These are phyloP conservation scores for Brasenia schreberi DNA, from an alignment of 164 flowering plant species.

Conservation along the genomic window DNA sequence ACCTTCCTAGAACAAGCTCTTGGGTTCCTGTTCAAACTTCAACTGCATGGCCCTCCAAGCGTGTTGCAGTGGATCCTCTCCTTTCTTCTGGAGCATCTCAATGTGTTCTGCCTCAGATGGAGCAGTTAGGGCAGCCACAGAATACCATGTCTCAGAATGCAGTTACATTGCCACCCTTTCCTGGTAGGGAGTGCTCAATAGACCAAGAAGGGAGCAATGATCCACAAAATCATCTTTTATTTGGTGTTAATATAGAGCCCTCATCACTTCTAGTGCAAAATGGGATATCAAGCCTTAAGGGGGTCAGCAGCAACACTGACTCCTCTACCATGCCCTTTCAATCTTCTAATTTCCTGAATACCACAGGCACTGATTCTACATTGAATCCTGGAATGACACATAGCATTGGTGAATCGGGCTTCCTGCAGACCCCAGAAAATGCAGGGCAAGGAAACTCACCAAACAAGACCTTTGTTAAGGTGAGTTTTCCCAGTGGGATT, in stretches of 20 bases:
- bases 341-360: slow-evolving; percentile 28
- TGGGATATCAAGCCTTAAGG: slow-evolving; percentile 39
- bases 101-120: slow-evolving; percentile 34
- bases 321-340: slow-evolving; percentile 31
- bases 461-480: slow-evolving; percentile 61
- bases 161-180: slow-evolving; percentile 71
- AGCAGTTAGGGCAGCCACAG: slow-evolving; percentile 44
- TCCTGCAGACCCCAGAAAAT: slow-evolving; percentile 47
- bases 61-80: slow-evolving; percentile 46
- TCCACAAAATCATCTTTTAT: slow-evolving; percentile 53
- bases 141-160: slow-evolving; percentile 25
- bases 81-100: slow-evolving; percentile 31
- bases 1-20: slow-evolving; percentile 31
- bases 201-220: slow-evolving; percentile 53
- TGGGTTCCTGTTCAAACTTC: slow-evolving; percentile 16
- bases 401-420: slow-evolving; percentile 48
- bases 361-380: slow-evolving; percentile 30
- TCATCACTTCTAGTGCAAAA: slow-evolving; percentile 47
- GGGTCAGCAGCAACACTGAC: slow-evolving; percentile 29
- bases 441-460: slow-evolving; percentile 36
- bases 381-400: slow-evolving; percentile 35
- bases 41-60: slow-evolving; percentile 49
- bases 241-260: slow-evolving; percentile 59
- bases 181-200: slow-evolving; percentile 61
- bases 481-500: not conserved